These are phyloP conservation scores for Epichloe gansuensis DNA, from an alignment of 2,329 filamentous ascomycete species.

Conservation along the genomic window DNA sequence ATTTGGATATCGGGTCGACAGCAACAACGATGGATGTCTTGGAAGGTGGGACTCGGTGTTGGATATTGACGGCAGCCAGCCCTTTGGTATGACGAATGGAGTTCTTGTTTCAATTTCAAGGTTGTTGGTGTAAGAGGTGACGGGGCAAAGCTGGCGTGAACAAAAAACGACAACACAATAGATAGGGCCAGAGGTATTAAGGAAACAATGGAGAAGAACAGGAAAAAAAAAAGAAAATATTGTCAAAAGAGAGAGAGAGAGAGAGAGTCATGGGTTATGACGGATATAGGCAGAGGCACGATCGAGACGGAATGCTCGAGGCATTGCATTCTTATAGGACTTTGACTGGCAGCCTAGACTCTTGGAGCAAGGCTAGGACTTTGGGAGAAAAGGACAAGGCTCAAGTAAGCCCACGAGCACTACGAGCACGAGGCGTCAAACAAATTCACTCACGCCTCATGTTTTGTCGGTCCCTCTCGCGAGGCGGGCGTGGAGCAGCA, in stretches of 20 bases:
- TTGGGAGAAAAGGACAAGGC: not conserved
- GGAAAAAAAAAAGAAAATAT: conserved; percentile 7
- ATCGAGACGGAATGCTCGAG: conserved; percentile 22
- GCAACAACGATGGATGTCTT: not conserved
- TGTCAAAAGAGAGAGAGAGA: conserved; percentile 6
- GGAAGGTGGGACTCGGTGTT: not conserved
- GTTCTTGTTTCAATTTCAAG: not conserved
- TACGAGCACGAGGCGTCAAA: not conserved
- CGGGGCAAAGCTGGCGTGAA: not conserved
- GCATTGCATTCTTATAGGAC: conserved; percentile 42
- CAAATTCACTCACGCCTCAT: not conserved
- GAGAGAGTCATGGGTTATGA: conserved; percentile 8
- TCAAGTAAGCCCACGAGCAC: not conserved
- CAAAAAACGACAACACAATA: conserved; percentile 4
- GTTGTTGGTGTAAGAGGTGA: too few relatives aligned
- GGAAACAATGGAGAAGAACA: conserved; percentile 6
- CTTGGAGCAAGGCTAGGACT: not conserved
- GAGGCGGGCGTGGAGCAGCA: not conserved
- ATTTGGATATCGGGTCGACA: conserved; percentile 1
- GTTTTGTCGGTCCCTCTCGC: not conserved
- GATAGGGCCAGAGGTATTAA: not conserved
- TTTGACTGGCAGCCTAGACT: conserved; percentile 3
- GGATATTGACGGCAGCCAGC: not conserved
- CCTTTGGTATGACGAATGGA: not conserved
- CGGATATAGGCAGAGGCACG: conserved; percentile 13